Base-by-base conservation (phyloP, 805 yeast species). In the Metschnikowia noctiluminum region DNA sequence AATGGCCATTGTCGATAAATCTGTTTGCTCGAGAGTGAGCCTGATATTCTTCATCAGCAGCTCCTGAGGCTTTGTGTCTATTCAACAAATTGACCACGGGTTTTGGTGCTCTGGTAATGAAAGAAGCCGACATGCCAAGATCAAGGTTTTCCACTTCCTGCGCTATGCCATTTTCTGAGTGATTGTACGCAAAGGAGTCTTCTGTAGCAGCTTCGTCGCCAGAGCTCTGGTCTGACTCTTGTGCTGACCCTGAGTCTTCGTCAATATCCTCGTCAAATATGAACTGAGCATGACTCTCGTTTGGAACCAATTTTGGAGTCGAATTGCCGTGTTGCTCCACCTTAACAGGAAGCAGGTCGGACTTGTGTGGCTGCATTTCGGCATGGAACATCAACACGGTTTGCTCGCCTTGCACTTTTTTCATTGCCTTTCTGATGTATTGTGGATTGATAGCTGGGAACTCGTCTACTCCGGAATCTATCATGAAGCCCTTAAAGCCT, bases 391-490 rank as follows among this genome's bases (percentile, higher is more conserved):
- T 83, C 54, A 90, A 70, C 62, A 89, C 65, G 0, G 97, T 88
- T 31, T 79, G 76, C 38, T 79, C 66, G 5, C 79, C 85, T 46
- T 83, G 72, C 2, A 91, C 85, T 12, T 58, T 65, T 15, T 74
- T 63, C 80, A 92, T 77, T 7, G 95, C 96, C 46, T 72, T 62
- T 37, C 77, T 72, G 41, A 92, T 85, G 62, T 89, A 84, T 2
- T 63, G 63, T 15, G 85, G 78, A 36, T 74, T 76, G 45, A 91
- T 85, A 55, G 86, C 88, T 1, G 97, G 97, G 65, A 92, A 91
- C 66, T 91, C 97, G 45, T 89, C 96, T 16, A 92, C 97, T n/a
- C 97, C 97, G 39, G 94, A 85, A 56, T 91, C 96, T 61, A 91
- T 89, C 69, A 92, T 68, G 59, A 91, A 92, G 31, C 96, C 94